Evolutionary conservation across 495 filamentous ascomycete genomes (phyloP), one percentile per base, ranked within the genome.

Genomic region (Neurospora sp.): DNA sequence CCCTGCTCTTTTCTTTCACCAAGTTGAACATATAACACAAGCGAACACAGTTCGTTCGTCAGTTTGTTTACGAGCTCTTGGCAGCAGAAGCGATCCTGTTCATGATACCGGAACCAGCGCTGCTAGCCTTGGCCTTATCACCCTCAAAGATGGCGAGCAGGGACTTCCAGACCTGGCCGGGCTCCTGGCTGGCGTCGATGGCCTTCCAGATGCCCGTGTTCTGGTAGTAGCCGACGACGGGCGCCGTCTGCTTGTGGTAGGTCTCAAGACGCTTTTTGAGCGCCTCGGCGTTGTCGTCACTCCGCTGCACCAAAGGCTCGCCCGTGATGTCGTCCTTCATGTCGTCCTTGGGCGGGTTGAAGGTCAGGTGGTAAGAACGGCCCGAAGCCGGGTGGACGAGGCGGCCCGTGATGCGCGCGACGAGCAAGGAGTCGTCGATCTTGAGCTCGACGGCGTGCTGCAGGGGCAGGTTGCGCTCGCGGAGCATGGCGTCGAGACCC

Each of bases 301-400:
- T 92, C 75, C 96, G 92, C 86, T 98, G 96, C 81, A 98, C 93
- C 76, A 99, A 84, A 39, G 95, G 96, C 86, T 99, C 96, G 80
- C 96, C 96, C 18, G 96, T 98, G 73, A 98, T 80, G 79, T 99
- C 96, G 84, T 99, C 96, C 82, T 89, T 97, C 96, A 98, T 98
- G 73, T 87, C 72, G 74, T 88, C 83, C 88, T 97, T 96, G 76
- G 96, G 96, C n/a, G 96, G 96, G 89, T 97, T 98, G 90, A 99
- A 99, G 80, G 93, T 91, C 83, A 91, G 93, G 89, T 99, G 96
- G 87, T 99, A 99, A 72, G 92, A 93, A 77, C 96, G 94, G 73
- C 96, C 96, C 75, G 93, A 96, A 39, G 94, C 94, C 40, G 94
- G 95, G 88, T 99, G 96, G 77, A 99, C 85, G 72, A 99, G 86